Base-by-base conservation (phyloP, 495 filamentous ascomycete genomes). In the Aspergillus cavernicola region DNA sequence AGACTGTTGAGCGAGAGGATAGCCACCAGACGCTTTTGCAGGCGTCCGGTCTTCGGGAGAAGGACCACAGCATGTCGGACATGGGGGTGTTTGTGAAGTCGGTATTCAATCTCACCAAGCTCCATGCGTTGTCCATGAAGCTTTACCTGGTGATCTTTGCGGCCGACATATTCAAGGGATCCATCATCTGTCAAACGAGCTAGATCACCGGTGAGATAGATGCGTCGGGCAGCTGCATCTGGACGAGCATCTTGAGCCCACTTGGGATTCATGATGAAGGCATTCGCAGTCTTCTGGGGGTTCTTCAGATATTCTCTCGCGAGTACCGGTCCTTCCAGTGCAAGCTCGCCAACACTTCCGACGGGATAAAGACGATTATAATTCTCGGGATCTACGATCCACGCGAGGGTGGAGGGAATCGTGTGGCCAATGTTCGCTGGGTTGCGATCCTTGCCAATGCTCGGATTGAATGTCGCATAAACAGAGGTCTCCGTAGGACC, bases 331-430 rank as follows among this genome's bases (percentile, higher is more conserved):
- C 74, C 74, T 41, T 78, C 77, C 19, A 80, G 60, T 13, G 78
- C 52, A 20, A 80, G 57, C 63, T 80, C 77, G 11, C 76, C 77
- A 16, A 67, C 62, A 43, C 67, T 70, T 16, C 76, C 76, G 26
- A 79, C 59, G 13, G 78, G 77, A 35, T 74, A 64, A 8, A 80
- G 66, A 19, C 64, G 59, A 37, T 78, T 59, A 26, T 72, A 65
- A 50, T 75, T 66, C 32, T 71, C 59, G 36, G 79, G 70, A 41
- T 82, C 66, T 6, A 80, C 75, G 41, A 83, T 67, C 80, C 80
- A 84, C 23, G 15, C 62, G 16, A 41, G 64, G 2, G 47, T 50
- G 0, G 22, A 53, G 10, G 19, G 23, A 32, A 35, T 24, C 3
- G 38, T 22, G 7, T 40, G 4, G 3, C 53, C 53, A 13, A 55